Conservation (phyloP, 2,329 filamentous ascomycete genomes). For the Colletotrichum filicis region DNA sequence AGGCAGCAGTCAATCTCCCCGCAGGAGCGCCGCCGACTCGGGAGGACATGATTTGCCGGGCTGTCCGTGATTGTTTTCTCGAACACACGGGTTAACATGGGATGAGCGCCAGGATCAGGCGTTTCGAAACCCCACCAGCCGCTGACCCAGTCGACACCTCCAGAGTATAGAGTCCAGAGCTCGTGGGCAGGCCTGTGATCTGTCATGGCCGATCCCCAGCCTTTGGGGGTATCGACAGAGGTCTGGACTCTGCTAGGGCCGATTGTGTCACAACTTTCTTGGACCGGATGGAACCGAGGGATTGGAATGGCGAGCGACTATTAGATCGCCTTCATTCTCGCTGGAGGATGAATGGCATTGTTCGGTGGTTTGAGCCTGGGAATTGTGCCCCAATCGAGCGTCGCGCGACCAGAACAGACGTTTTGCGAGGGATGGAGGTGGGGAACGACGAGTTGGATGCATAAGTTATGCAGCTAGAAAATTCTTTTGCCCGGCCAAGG, state of each 20-base stretch:
- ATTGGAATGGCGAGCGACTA: constrained; percentile 8
- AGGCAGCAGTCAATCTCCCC: constrained; percentile 19
- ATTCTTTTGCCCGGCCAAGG: constrained; percentile 8
- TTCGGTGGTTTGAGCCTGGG: not conserved
- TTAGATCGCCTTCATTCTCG: not conserved
- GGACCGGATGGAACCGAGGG: not conserved
- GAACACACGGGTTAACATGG: constrained; percentile 14
- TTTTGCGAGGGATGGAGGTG: not conserved
- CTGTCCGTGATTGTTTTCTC: not conserved
- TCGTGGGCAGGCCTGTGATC: constrained; percentile 12
- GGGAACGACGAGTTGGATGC: not conserved
- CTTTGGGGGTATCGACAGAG: not conserved
- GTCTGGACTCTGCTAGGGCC: constrained; percentile 5
- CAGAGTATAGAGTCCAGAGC: not conserved
- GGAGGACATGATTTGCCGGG: constrained; percentile 17
- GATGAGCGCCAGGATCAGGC: constrained; percentile 18
- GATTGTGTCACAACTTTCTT: not conserved
- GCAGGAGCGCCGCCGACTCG: not conserved
- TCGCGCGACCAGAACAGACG: not conserved
- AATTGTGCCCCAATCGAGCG: not conserved
- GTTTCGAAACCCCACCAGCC: constrained; percentile 21
- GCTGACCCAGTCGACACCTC: not conserved
- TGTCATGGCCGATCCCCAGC: constrained; percentile 18
- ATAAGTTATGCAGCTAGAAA: constrained; percentile 15
- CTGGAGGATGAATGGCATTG: constrained; percentile 10